Base-by-base conservation (phyloP, 768 basidiomycete genomes). In the Coprinopsis sp. region DNA sequence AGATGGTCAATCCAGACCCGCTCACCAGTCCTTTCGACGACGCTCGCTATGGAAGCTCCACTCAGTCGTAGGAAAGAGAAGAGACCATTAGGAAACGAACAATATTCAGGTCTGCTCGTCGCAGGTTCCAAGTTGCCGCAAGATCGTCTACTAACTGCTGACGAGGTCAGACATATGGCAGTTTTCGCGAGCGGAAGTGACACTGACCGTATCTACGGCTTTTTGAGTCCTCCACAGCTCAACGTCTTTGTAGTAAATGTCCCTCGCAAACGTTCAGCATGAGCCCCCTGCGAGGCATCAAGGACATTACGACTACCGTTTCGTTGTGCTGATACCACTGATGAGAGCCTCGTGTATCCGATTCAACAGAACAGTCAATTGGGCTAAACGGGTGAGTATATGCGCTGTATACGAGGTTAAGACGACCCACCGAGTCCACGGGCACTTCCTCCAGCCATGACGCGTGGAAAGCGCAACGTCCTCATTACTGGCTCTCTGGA, bases 241-340 rank as follows among this genome's bases (percentile, higher is more conserved):
- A 1, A 91, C 85, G 48, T 95, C 90, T 52, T 81, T 81, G 66
- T 98, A 97, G 64, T 78, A 97, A 13, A 95, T 76, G 62, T 95
- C 92, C 12, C 93, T 92, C 48, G 1, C 38, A 16, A 14, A n/a
- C 18, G 8, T 14, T 8, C n/a, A 42, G 13, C 30, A 31, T 31
- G 22, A 30, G 19, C 4, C 8, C 5, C 6, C 27, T 4, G 27
- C 28, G 24, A n/a, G 27, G 6, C 18, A 28, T 27, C n/a, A 30
- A 23, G 21, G 22, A n/a, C 22, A 39, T 6, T 6, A 19, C 10
- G 11, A 18, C 8, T 53, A 81, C 82, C 84, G 67, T 66, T 88
- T 87, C 12, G 86, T 87, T 6, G 71, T 61, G 1, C 87, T 77
- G 11, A 80, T 62, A 13, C 67, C 71, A 16, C 70, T 66, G 1